phyloP scores from a whole-genome alignment of 129 eudicot species.

The Centella asiatica region DNA sequence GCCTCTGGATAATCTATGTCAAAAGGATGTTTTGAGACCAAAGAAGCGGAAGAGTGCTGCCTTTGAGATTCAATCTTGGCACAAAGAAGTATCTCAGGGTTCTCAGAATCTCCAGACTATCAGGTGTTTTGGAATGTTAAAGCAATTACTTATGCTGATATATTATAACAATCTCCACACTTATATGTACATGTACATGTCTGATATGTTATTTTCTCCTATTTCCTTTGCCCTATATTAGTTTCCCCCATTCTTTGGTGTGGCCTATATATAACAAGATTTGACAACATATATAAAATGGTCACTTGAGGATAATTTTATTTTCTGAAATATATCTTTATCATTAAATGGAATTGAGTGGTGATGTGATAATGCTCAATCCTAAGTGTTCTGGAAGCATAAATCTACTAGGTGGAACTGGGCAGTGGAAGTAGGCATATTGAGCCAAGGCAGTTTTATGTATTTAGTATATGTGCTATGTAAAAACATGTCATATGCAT shows the following conservation, averaged over 20 bases:
- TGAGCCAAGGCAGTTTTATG: no score
- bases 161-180: neutral
- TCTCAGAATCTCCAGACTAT: neutral
- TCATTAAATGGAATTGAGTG: no score
- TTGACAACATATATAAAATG: neutral
- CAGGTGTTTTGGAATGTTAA: slow-evolving; percentile 4
- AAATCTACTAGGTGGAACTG: no score
- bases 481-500: no score
- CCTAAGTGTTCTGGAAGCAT: no score
- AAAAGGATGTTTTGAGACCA: slow-evolving; percentile 27
- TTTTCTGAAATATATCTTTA: no score
- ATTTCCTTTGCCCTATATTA: neutral
- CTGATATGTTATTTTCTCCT: no score
- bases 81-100: slow-evolving; percentile 4
- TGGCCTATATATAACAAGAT: neutral
- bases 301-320: no score
- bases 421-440: no score
- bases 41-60: slow-evolving; percentile 9
- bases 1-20: slow-evolving; percentile 17
- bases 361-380: no score
- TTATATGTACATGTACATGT: neutral
- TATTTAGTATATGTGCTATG: no score
- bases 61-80: slow-evolving; percentile 5
- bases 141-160: neutral
- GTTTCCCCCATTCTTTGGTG: neutral